These are phyloP conservation scores for Thermothielavioides terrestris DNA, from an alignment of 495 filamentous ascomycete genomes.

Conservation along the genomic window DNA sequence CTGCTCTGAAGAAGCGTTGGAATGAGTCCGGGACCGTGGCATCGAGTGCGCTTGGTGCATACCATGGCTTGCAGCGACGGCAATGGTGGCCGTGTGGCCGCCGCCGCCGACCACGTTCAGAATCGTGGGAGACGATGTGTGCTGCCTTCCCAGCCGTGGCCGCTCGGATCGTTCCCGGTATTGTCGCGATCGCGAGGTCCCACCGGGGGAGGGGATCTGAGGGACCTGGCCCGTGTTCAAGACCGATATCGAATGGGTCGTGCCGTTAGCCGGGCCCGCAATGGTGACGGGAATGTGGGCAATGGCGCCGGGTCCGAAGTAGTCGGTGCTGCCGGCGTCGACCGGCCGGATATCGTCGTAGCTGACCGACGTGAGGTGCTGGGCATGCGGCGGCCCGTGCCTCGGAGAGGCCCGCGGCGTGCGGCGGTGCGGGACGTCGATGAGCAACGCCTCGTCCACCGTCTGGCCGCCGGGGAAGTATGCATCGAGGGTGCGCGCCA, in stretches of 20 bases:
- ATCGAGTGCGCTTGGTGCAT: slow-evolving; percentile 25
- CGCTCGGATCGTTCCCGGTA: slow-evolving; percentile 39
- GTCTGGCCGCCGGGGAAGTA: slow-evolving; percentile 85
- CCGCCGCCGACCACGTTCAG: slow-evolving; percentile 29
- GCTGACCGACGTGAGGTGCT: slow-evolving; percentile 37
- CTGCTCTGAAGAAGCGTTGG: slow-evolving; percentile 43
- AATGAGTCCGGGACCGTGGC: slow-evolving; percentile 43
- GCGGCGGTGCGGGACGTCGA: slow-evolving; percentile 71
- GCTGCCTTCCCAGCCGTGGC: slow-evolving; percentile 57
- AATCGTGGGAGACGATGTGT: slow-evolving; percentile 75
- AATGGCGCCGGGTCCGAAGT: slow-evolving; percentile 80
- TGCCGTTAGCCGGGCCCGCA: slow-evolving; percentile 26
- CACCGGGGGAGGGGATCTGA: slow-evolving; percentile 74
- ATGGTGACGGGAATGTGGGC: slow-evolving; percentile 33
- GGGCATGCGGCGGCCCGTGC: slow-evolving; percentile 36
- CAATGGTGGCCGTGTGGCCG: slow-evolving; percentile 14
- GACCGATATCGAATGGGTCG: slow-evolving; percentile 60
- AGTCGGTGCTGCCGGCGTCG: slow-evolving; percentile 70
- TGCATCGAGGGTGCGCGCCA: slow-evolving; percentile 66
- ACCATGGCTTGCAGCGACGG: slow-evolving; percentile 20
- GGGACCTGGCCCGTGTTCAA: slow-evolving; percentile 72
- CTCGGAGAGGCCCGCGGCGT: slow-evolving; percentile 80
- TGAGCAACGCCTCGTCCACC: slow-evolving; percentile 83
- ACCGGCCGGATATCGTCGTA: slow-evolving; percentile 59
- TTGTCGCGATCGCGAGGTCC: slow-evolving; percentile 43